These are phyloP conservation scores for Beauveria australis DNA, from an alignment of 2,329 filamentous ascomycete species.

Conservation along the genomic window DNA sequence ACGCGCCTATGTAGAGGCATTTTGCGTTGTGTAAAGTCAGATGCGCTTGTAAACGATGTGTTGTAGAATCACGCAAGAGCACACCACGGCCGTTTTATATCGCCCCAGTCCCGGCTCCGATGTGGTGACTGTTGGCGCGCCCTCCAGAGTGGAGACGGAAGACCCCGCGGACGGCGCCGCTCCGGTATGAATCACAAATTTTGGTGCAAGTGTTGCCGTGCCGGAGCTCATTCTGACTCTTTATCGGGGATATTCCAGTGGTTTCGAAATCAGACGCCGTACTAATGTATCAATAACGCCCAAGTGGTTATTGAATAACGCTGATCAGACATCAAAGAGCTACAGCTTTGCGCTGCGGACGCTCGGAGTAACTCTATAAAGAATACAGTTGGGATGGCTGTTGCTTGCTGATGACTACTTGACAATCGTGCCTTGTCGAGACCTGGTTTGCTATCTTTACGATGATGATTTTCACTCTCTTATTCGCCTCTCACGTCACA, in stretches of 20 bases:
- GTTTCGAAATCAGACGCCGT: not conserved
- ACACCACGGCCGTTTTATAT: not conserved
- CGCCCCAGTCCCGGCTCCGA: not conserved
- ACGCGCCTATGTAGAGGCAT: conserved; percentile 20
- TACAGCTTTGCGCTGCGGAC: not conserved
- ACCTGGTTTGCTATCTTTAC: not conserved
- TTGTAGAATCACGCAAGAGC: not conserved
- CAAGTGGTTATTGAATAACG: not conserved
- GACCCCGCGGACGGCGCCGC: not conserved
- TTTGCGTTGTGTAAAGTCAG: not conserved
- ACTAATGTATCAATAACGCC: not conserved
- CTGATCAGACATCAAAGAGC: not conserved
- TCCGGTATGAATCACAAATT: not conserved
- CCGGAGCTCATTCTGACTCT: not conserved
- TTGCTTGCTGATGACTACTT: not conserved
- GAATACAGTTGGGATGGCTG: not conserved
- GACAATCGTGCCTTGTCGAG: not conserved
- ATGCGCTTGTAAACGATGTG: not conserved
- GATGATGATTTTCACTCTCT: not conserved
- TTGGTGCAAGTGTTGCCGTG: not conserved
- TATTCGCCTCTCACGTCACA: not conserved
- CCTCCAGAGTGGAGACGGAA: not conserved
- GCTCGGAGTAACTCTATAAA: not conserved
- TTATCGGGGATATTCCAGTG: not conserved
- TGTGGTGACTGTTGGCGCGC: not conserved